phyloP scores from a whole-genome alignment of 139 green algal species.

The Auxenochlorella pyrenoidosa region DNA sequence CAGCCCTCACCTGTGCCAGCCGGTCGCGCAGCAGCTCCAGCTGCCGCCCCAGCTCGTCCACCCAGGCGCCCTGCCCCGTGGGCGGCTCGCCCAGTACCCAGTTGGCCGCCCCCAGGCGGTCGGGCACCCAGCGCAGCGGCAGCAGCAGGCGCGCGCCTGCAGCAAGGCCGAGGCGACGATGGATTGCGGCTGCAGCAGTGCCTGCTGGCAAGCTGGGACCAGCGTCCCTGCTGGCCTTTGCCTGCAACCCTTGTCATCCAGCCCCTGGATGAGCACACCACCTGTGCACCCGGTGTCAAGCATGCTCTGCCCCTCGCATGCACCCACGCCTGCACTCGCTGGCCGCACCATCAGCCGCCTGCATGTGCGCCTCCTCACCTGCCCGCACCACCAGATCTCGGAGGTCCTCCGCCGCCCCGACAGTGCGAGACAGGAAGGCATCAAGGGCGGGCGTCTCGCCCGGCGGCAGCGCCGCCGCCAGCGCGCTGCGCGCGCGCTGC shows the following conservation, averaged over 20 bases:
- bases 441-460: slow-evolving; percentile 41
- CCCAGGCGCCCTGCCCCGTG: slow-evolving; percentile 38
- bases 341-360: too few relatives aligned
- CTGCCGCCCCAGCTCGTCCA: slow-evolving; percentile 48
- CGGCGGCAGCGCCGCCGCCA: slow-evolving; percentile 37
- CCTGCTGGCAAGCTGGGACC: too few relatives aligned
- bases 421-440: slow-evolving; percentile 35
- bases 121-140: slow-evolving; percentile 32
- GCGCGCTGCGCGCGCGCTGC: background rate
- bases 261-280: too few relatives aligned
- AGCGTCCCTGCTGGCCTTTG: too few relatives aligned
- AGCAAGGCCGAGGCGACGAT: too few relatives aligned
- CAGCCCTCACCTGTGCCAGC: slow-evolving; percentile 27
- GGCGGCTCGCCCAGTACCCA: slow-evolving; percentile 47
- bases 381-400: slow-evolving; percentile 38
- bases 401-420: slow-evolving; percentile 47
- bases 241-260: too few relatives aligned
- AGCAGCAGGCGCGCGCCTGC: slow-evolving; percentile 42
- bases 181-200: background rate
- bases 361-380: background rate
- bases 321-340: too few relatives aligned
- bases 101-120: slow-evolving; percentile 34
- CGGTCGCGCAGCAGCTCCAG: slow-evolving; percentile 47
- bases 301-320: too few relatives aligned
- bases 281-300: too few relatives aligned